These are phyloP conservation scores for Sphaerulina musiva DNA, from an alignment of 2,329 filamentous ascomycete genomes.

Conservation along the genomic window DNA sequence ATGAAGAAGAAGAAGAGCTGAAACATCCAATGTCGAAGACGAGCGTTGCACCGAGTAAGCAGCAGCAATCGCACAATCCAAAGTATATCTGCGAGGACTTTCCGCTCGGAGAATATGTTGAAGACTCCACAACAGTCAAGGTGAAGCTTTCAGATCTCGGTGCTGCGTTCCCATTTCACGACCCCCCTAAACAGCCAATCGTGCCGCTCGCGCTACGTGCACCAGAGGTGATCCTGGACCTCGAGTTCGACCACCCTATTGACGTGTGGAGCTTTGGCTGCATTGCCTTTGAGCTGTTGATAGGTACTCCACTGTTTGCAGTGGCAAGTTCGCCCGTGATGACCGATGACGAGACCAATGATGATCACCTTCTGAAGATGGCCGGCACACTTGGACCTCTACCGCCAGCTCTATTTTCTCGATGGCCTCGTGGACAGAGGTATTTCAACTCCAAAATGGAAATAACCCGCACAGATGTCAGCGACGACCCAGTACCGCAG, in stretches of 20 bases:
- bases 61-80: not conserved
- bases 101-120: constrained; percentile 1
- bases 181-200: not conserved
- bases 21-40: not conserved
- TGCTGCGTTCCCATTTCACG: constrained; percentile 2
- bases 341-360: not conserved
- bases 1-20: not conserved
- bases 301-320: not conserved
- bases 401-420: not conserved
- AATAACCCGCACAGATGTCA: not conserved
- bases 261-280: constrained; percentile 12
- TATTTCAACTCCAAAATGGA: not conserved
- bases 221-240: constrained; percentile 6
- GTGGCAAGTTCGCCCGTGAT: not conserved
- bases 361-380: not conserved
- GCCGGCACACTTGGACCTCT: not conserved
- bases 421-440: not conserved
- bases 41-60: not conserved
- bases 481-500: not conserved
- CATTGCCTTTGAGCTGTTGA: not conserved
- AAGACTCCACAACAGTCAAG: not conserved
- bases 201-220: constrained; percentile 6
- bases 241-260: not conserved
- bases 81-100: not conserved
- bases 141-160: constrained; percentile 8